Percentiles rank a stretch among this genome's conserved stretches.
These are phyloP conservation scores for Fusarium beomiforme DNA, from an alignment of 2,329 filamentous ascomycete species.

Conservation along the genomic window DNA sequence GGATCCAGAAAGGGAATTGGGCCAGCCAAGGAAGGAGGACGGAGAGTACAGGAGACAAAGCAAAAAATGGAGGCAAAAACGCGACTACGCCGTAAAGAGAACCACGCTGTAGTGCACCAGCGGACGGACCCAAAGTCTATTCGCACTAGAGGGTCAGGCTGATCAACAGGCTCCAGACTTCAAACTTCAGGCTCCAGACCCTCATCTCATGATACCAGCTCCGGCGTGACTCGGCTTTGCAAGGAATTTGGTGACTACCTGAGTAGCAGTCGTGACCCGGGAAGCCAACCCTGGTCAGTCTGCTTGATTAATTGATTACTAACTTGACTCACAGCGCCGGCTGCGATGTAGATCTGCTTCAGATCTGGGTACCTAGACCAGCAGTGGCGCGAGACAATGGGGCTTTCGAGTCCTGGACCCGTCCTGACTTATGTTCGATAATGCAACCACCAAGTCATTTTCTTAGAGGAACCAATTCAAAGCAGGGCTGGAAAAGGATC, in stretches of 20 bases:
- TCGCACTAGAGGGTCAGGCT: conserved; percentile 31
- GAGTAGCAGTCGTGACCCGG: conserved; percentile 7
- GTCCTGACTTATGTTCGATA: conserved; percentile 24
- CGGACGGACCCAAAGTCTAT: conserved; percentile 42
- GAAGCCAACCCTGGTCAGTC: neutral
- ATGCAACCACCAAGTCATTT: conserved; percentile 11
- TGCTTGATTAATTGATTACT: conserved; percentile 7
- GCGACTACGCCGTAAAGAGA: conserved; percentile 28
- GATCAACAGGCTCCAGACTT: conserved; percentile 33
- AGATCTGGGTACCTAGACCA: conserved; percentile 18
- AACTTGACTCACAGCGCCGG: neutral
- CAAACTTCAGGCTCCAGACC: conserved; percentile 4
- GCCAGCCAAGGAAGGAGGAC: conserved; percentile 19
- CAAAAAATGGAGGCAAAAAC: conserved; percentile 15
- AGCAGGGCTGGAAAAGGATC: conserved; percentile 3
- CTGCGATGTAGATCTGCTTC: conserved; percentile 19
- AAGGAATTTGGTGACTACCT: conserved; percentile 1
- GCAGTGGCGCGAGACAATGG: conserved; percentile 28
- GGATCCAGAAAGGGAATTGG: conserved; percentile 22
- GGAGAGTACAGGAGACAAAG: neutral
- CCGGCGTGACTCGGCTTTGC: conserved; percentile 31
- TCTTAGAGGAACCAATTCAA: conserved; percentile 4
- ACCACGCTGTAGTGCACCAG: conserved; percentile 10
- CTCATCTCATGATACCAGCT: conserved; percentile 27
- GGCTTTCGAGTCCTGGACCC: conserved; percentile 17